Base-by-base conservation (phyloP, 176 grass and related monocot genomes). In the Echinochloa phyllopogon region DNA sequence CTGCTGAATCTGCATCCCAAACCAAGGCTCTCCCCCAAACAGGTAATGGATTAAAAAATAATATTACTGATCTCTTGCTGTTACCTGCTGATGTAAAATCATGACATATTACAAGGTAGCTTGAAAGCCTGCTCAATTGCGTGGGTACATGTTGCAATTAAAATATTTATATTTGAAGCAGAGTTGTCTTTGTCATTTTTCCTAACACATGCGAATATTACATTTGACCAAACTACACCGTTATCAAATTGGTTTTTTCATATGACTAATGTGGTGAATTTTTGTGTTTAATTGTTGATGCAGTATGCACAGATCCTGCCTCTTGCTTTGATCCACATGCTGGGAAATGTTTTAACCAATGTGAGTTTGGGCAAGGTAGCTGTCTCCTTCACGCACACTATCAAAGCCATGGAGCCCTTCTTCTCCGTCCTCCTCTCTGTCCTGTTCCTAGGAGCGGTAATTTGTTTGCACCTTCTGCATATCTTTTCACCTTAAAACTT, bases 371-470 rank as follows among this genome's bases (percentile, higher is more conserved):
- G 92, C 60, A 99, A 88, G 86, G 93, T 99, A 49, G 81, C 96
- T 6, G 93, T 99, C 80, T 99, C 96, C 10, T 99, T 96, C 89
- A 99, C 96, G 2, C 93, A 99, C 78, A 99, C 96, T 48, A 87
- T 99, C 83, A 99, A 96, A 84, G 93, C 96, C 57, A 90, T 94
- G 88, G 96, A 99, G 78, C 96, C 93, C 74, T 96, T 99, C 78
- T 99, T 96, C 82, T 94, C 96, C 3, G 91, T 99, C 38, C 45
- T 99, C 38, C 91, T 99, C 72, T 99, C 96, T 10, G 52, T 91
- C 15, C 20, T 99, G n/a, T 94, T 96, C 86, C 89, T 96, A 39
- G 76, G 85, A 11, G 68, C 86, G 96, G 96, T 99, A 74, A 10
- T 65, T 65, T 17, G 25, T 63, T 52, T 45, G 27, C 17, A 64